A percentile compares a stretch with the other conserved stretches of the same genome.
phyloP scores from a whole-genome alignment of 768 basidiomycete species.

The Lentinula sp. region DNA sequence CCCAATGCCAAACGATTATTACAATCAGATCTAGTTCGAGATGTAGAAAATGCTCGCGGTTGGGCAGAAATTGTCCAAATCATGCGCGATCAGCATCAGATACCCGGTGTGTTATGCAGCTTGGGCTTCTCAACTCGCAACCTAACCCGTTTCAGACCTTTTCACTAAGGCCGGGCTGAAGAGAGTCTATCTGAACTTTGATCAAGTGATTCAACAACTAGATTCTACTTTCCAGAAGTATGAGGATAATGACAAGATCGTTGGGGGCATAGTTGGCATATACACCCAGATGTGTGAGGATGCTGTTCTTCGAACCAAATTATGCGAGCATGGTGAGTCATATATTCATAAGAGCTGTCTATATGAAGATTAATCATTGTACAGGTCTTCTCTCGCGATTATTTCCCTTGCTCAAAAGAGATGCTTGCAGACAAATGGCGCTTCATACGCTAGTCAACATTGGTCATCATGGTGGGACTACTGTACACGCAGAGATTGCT shows the following conservation, averaged over 20 bases:
- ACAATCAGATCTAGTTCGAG: not conserved
- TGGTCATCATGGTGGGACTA: conserved; percentile 54
- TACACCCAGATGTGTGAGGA: conserved; percentile 61
- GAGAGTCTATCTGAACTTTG: conserved; percentile 55
- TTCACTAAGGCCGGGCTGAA: conserved; percentile 29
- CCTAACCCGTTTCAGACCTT: not conserved
- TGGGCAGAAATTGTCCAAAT: not conserved
- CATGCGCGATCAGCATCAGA: not conserved
- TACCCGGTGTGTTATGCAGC: not conserved
- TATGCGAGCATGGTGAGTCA: conserved; percentile 48
- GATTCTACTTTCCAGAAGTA: conserved; percentile 42
- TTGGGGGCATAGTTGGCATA: conserved; percentile 52
- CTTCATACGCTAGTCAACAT: conserved; percentile 51
- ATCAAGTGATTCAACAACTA: conserved; percentile 40
- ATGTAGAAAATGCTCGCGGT: not conserved
- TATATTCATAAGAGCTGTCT: not conserved
- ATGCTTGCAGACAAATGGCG: conserved; percentile 44
- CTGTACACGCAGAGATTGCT: conserved; percentile 47
- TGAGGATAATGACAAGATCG: conserved; percentile 37
- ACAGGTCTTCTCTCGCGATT: conserved; percentile 49
- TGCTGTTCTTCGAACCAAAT: conserved; percentile 50
- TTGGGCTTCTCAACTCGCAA: too few relatives aligned
- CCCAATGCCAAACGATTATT: too few relatives aligned
- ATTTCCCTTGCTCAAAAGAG: conserved; percentile 44
- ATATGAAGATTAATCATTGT: too few relatives aligned